These are phyloP conservation scores for Dryas alaskensis DNA, from an alignment of 306 rosid genomes.

Conservation along the genomic window DNA sequence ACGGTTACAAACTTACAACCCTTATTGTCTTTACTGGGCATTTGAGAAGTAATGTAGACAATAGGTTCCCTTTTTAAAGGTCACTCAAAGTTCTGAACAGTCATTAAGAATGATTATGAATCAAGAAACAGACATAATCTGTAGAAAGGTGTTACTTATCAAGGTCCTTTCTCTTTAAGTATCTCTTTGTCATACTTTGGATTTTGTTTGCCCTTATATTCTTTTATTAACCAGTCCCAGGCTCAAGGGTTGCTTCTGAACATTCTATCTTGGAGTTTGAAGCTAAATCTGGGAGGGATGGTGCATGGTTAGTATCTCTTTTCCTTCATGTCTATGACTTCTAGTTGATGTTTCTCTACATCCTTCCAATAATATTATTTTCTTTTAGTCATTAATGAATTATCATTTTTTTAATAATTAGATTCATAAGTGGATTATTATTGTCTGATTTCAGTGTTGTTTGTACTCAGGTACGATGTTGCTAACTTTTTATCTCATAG, in stretches of 20 bases:
- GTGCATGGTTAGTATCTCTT: slow-evolving; percentile 82
- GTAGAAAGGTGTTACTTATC: slow-evolving; percentile 6
- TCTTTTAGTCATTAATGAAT: background rate
- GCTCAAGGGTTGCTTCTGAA: slow-evolving; percentile 58
- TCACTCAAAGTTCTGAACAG: background rate
- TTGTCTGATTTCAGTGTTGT: slow-evolving; percentile 19
- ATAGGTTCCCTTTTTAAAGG: background rate
- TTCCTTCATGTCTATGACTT: slow-evolving; percentile 29
- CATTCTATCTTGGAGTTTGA: slow-evolving; percentile 75
- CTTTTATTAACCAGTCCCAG: slow-evolving; percentile 47
- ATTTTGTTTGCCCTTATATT: slow-evolving; percentile 20
- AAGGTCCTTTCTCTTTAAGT: slow-evolving; percentile 7
- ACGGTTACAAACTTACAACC: background rate
- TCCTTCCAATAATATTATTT: background rate
- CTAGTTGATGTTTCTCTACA: slow-evolving; percentile 16
- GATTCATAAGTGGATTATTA: background rate
- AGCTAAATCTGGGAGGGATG: slow-evolving; percentile 98
- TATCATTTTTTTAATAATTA: background rate
- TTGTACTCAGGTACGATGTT: slow-evolving; percentile 77
- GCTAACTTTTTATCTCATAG: slow-evolving; percentile 78
- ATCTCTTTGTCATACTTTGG: slow-evolving; percentile 19
- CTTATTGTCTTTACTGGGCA: background rate
- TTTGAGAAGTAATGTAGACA: background rate
- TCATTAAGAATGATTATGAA: background rate
- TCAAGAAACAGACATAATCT: background rate